These are phyloP conservation scores for Emmonsiellopsis sp. DNA, from an alignment of 2,329 filamentous ascomycete species.

Conservation along the genomic window DNA sequence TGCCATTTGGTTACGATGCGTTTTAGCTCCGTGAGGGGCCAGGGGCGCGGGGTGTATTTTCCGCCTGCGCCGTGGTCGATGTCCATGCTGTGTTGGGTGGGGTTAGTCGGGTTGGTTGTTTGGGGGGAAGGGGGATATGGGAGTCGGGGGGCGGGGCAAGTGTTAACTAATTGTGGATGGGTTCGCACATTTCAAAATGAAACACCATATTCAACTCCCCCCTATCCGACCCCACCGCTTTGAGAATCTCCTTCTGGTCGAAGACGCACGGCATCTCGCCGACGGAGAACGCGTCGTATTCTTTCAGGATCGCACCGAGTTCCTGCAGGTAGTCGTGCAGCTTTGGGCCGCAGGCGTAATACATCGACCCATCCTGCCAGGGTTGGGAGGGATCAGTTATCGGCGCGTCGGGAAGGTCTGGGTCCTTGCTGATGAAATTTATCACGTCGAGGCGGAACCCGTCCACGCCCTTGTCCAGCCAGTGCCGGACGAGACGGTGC, in stretches of 20 bases:
- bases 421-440: constrained; percentile 60
- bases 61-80: constrained; percentile 44
- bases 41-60: constrained; percentile 39
- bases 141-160: background rate
- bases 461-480: constrained; percentile 64
- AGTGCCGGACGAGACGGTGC: constrained; percentile 66
- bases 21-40: constrained; percentile 45
- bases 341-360: constrained; percentile 48
- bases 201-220: constrained; percentile 63
- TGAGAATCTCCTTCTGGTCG: constrained; percentile 41
- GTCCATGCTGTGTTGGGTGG: constrained; percentile 40
- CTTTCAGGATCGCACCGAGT: constrained; percentile 43
- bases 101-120: too few relatives aligned
- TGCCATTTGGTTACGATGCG: constrained; percentile 49
- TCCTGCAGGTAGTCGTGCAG: constrained; percentile 50
- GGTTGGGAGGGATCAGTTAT: constrained; percentile 18
- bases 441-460: constrained; percentile 69
- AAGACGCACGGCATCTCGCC: constrained; percentile 50
- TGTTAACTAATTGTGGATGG: background rate
- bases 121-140: background rate
- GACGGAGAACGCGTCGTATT: constrained; percentile 51
- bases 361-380: constrained; percentile 28
- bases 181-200: constrained; percentile 47
- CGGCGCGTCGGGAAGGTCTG: constrained; percentile 40
- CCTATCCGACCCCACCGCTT: constrained; percentile 46